phyloP scores from a whole-genome alignment of 345 rosid species.

The Euclidium syriacum region DNA sequence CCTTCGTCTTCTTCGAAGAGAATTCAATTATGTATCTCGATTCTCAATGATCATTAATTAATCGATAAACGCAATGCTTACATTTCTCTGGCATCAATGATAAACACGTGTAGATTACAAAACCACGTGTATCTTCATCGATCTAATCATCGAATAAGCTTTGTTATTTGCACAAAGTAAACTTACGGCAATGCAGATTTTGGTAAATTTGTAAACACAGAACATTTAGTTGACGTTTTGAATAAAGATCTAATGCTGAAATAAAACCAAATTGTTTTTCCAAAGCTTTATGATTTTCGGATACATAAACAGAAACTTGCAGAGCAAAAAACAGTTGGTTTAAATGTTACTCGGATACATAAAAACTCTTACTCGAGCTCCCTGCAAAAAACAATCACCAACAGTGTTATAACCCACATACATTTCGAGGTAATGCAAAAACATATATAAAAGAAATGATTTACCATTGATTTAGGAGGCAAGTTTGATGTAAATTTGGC shows the following conservation, averaged over 20 bases:
- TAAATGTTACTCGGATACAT: constrained; percentile 86
- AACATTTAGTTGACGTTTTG: not conserved
- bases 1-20: not conserved
- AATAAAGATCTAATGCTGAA: not conserved
- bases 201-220: no score
- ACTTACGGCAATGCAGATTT: no score
- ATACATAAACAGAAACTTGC: not conserved
- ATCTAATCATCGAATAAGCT: no score
- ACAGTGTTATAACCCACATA: not conserved
- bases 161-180: no score
- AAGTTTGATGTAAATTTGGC: constrained; percentile 81
- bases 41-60: not conserved
- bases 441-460: not conserved
- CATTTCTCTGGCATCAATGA: not conserved
- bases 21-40: not conserved
- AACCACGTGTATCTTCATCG: no score
- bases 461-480: constrained; percentile 89
- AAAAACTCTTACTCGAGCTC: constrained; percentile 68
- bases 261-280: not conserved
- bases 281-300: no score
- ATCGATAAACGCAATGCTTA: not conserved
- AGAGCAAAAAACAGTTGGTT: constrained; percentile 18
- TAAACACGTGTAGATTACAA: constrained; percentile 2
- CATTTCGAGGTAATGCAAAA: not conserved
- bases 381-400: constrained; percentile 38